A percentile compares a stretch with the other conserved stretches of the same genome.
phyloP scores from a whole-genome alignment of 164 flowering plant genomes.

The Cinnamomum chago region DNA sequence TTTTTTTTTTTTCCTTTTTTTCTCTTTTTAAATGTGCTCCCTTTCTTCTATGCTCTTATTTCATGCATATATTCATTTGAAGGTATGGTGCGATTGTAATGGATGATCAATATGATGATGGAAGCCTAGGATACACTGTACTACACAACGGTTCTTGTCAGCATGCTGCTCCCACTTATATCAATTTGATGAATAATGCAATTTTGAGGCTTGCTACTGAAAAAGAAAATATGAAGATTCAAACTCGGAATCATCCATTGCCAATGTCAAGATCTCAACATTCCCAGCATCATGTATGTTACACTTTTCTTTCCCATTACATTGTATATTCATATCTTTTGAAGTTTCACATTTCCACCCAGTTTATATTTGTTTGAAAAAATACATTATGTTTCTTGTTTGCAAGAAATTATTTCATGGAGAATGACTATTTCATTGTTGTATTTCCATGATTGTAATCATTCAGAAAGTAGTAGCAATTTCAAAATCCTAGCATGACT shows the following conservation, averaged over 20 bases:
- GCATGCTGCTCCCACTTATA: slow-evolving; percentile 92
- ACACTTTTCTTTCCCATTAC: slow-evolving; percentile 8
- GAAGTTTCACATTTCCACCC: neutral
- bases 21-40: neutral
- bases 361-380: too few species aligned
- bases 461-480: too few species aligned
- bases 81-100: slow-evolving; percentile 96
- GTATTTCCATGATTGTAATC: too few species aligned
- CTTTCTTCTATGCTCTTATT: neutral
- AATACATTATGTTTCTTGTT: neutral
- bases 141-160: slow-evolving; percentile 92
- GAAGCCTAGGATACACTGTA: slow-evolving; percentile 85
- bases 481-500: too few species aligned
- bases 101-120: slow-evolving; percentile 81
- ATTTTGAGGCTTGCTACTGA: slow-evolving; percentile 78
- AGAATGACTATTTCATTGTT: too few species aligned
- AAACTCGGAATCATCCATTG: slow-evolving; percentile 86
- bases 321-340: neutral
- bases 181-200: slow-evolving; percentile 86
- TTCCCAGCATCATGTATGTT: slow-evolving; percentile 77
- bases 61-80: slow-evolving; percentile 8
- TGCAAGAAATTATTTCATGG: neutral
- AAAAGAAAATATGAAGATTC: slow-evolving; percentile 66
- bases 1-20: neutral
- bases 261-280: slow-evolving; percentile 86